phyloP scores from a whole-genome alignment of 345 rosid genomes.

The Euclidium syriacum region DNA sequence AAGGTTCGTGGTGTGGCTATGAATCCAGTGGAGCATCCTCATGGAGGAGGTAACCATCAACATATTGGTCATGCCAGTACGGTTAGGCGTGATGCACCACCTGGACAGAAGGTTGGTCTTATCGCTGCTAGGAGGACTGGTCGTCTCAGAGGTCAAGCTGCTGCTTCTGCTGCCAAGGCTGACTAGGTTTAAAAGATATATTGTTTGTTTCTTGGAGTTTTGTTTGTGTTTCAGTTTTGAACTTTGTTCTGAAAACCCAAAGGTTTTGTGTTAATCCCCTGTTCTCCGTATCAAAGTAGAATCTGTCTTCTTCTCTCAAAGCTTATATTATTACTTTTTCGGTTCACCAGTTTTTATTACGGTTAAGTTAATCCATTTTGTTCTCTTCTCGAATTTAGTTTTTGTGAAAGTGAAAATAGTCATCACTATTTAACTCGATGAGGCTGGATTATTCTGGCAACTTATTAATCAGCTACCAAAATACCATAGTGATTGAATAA shows the following conservation, averaged over 20 bases:
- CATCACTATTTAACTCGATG: too few relatives aligned
- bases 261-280: not conserved
- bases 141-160: slow-evolving; percentile 76
- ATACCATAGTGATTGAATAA: too few relatives aligned
- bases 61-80: slow-evolving; percentile 76
- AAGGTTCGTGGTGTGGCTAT: slow-evolving; percentile 85
- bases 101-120: slow-evolving; percentile 77
- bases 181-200: slow-evolving; percentile 39
- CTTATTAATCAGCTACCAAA: too few relatives aligned
- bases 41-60: slow-evolving; percentile 83
- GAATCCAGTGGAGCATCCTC: slow-evolving; percentile 87
- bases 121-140: slow-evolving; percentile 75
- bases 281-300: not conserved
- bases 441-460: too few relatives aligned
- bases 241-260: slow-evolving; percentile 9
- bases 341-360: not conserved
- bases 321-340: not conserved
- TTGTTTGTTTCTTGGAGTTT: not conserved
- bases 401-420: too few relatives aligned
- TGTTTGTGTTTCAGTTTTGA: slow-evolving; percentile 10
- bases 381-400: too few relatives aligned
- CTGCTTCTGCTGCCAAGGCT: slow-evolving; percentile 60
- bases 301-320: not conserved
- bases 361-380: too few relatives aligned
- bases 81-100: slow-evolving; percentile 64